These are phyloP conservation scores for Scopulariopsis brevicaulis DNA, from an alignment of 2,329 filamentous ascomycete genomes.

Conservation along the genomic window DNA sequence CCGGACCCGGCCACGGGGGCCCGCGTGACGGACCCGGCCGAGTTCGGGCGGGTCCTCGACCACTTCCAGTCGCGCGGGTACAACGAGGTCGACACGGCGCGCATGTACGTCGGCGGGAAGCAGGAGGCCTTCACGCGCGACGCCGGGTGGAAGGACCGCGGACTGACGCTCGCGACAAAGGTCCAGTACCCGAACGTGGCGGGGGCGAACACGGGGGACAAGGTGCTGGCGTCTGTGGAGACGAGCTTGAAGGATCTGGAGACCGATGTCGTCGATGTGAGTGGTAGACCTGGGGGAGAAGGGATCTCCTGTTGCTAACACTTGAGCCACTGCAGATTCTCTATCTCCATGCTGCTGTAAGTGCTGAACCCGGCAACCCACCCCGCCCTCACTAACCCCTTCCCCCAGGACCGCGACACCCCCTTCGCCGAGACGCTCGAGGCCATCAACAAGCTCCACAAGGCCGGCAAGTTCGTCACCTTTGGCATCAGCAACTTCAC, in stretches of 20 bases:
- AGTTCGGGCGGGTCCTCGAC: conserved; percentile 63
- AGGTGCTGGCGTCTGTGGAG: conserved; percentile 54
- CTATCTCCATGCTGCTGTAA: conserved; percentile 58
- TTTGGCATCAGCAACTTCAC: conserved; percentile 79
- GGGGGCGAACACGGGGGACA: conserved; percentile 51
- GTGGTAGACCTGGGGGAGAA: conserved; percentile 11
- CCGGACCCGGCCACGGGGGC: conserved; percentile 50
- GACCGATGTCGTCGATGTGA: conserved; percentile 59
- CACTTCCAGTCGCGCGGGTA: conserved; percentile 70
- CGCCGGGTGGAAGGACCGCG: conserved; percentile 68
- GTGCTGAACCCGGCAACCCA: conserved; percentile 3
- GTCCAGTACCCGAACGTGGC: conserved; percentile 47
- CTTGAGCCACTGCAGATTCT: conserved; percentile 38
- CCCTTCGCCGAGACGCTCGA: conserved; percentile 73
- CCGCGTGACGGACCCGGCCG: conserved; percentile 55
- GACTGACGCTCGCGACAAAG: conserved; percentile 71
- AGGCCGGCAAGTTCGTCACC: conserved; percentile 72
- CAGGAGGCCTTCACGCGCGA: conserved; percentile 73
- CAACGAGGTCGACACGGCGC: conserved; percentile 76
- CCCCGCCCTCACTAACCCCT: not conserved
- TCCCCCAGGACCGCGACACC: conserved; percentile 41
- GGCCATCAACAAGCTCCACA: conserved; percentile 70
- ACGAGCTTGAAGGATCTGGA: conserved; percentile 60
- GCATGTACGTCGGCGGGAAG: conserved; percentile 56
- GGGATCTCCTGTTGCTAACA: not conserved